phyloP scores from a whole-genome alignment of 192 early-diverging fungal genomes.

The Gaertneriomyces sp. region DNA sequence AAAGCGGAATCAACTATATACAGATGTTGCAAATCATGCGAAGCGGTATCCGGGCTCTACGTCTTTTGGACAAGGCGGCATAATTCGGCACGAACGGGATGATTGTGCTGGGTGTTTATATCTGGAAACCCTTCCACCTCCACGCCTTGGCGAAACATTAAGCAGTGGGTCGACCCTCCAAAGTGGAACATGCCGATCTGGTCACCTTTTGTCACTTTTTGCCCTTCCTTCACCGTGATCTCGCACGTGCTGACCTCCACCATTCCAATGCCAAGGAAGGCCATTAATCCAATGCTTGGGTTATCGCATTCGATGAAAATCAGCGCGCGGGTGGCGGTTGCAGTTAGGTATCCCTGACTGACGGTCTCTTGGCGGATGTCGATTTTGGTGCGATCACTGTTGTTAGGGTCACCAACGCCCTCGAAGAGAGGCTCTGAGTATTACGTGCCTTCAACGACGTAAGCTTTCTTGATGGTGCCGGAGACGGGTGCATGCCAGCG shows the following conservation, averaged over 20 bases:
- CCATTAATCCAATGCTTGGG: conserved; percentile 17
- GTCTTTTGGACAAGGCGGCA: conserved; percentile 12
- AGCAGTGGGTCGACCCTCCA: conserved; percentile 18
- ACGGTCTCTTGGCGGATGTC: conserved; percentile 4
- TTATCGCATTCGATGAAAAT: conserved; percentile 26
- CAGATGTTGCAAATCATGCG: not conserved
- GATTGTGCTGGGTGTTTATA: not conserved
- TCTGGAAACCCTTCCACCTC: conserved; percentile 18
- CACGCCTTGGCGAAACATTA: conserved; percentile 17
- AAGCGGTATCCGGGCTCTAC: not conserved
- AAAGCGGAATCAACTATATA: not conserved
- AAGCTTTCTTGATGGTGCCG: conserved; percentile 13
- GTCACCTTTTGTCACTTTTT: conserved; percentile 21
- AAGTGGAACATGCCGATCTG: conserved; percentile 27
- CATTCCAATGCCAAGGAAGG: conserved; percentile 23
- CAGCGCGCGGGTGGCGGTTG: conserved; percentile 14
- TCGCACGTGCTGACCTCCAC: conserved; percentile 23
- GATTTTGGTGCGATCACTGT: not conserved
- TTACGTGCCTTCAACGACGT: conserved; percentile 21
- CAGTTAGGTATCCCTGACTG: conserved; percentile 16
- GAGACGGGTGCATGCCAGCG: conserved; percentile 21
- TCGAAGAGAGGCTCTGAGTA: conserved; percentile 20
- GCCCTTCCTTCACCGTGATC: conserved; percentile 21
- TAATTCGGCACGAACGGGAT: conserved; percentile 4
- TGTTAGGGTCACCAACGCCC: conserved; percentile 7